Evolutionary conservation across 176 grass and related monocot genomes (phyloP), one percentile per base, ranked within the genome.

Genomic region (Musa troglodytarum): DNA sequence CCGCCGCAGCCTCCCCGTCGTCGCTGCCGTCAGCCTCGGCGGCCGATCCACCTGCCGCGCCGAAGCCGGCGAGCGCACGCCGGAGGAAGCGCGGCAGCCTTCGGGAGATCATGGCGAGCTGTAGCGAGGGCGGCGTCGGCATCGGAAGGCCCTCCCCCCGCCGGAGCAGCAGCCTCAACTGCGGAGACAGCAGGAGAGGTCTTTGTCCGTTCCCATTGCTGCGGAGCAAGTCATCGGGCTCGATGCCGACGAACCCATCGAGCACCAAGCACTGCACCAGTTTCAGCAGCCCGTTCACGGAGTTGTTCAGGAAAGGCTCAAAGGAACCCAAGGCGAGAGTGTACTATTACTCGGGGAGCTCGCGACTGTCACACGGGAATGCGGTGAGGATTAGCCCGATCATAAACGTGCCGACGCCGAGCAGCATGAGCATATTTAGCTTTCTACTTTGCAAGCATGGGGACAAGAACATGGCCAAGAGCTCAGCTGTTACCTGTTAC

Each of bases 191-290:
- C 13, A 11, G 49, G 2, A 22, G 62, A 8, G 9, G 49, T 1
- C 49, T 77, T 14, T 77, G 61, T 50, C 59, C 75, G 2, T 67
- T 77, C 6, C 49, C 63, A 6, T 28, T 79, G 22, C 64, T 79
- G 25, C 65, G 77, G 52, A 79, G 77, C 65, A 79, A 79, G 29
- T 79, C 77, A 19, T 69, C 77, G 0, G 77, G 77, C 11, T 56
- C 77, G 5, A 49, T 65, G 10, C 10, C 66, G 16, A 11, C 52
- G 11, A 55, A 14, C 11, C 13, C 34, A 25, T 12, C 73, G 1
- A 52, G 54, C 28, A 8, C 17, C 1, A 75, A 58, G 13, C 55
- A 56, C 2, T 29, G 26, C 24, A 49, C 12, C 16, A n/a, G 25
- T 21, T n/a, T 19, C 10, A 52, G 10, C 29, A 50, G 19, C 51